Percentiles rank a stretch among this genome's conserved stretches.
These are phyloP conservation scores for Datisca glomerata DNA, from an alignment of 306 rosid species.

Conservation along the genomic window DNA sequence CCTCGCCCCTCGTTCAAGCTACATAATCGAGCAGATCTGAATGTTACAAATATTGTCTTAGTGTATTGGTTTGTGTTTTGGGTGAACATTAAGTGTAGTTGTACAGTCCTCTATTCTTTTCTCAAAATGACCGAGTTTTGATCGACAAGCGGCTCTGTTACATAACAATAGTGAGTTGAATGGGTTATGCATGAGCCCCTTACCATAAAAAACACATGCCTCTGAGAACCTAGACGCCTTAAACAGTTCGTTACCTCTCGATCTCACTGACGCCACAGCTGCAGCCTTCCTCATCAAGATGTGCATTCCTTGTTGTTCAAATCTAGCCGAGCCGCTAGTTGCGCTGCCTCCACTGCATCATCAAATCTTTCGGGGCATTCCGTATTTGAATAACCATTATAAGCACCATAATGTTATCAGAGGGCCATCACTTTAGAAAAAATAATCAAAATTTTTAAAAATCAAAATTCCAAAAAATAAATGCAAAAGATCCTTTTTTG, in stretches of 20 bases:
- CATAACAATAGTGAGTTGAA: conserved; percentile 56
- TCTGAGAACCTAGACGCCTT: conserved; percentile 51
- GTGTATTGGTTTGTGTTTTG: too few relatives aligned
- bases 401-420: neutral
- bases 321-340: conserved; percentile 48
- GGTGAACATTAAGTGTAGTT: conserved; percentile 49
- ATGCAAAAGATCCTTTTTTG: too few relatives aligned
- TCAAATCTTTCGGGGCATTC: conserved; percentile 37
- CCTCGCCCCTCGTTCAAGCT: too few relatives aligned
- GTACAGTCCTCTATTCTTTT: conserved; percentile 63
- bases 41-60: too few relatives aligned
- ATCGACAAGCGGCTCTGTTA: conserved; percentile 68
- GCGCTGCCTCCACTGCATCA: conserved; percentile 54
- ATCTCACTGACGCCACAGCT: conserved; percentile 36
- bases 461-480: too few relatives aligned
- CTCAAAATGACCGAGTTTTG: conserved; percentile 52
- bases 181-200: conserved; percentile 70
- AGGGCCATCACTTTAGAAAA: neutral
- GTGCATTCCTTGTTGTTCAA: conserved; percentile 40
- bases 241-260: conserved; percentile 65
- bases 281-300: conserved; percentile 35
- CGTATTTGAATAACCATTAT: neutral
- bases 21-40: too few relatives aligned
- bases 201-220: conserved; percentile 55
- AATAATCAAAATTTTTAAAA: too few relatives aligned